phyloP scores from a whole-genome alignment of 345 rosid genomes.

The Litchi chinensis region DNA sequence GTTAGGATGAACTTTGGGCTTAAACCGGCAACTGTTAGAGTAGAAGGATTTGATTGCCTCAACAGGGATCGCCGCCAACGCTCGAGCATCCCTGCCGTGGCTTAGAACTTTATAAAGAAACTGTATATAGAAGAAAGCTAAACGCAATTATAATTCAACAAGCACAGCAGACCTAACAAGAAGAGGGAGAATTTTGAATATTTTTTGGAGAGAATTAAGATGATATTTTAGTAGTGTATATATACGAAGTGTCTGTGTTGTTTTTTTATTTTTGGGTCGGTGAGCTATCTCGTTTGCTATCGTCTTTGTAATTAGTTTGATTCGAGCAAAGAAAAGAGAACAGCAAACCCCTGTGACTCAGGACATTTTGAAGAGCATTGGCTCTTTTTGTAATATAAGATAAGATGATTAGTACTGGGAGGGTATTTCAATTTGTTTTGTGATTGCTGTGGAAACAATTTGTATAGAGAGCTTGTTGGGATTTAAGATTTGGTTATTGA shows the following conservation, averaged over 20 bases:
- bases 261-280: slow-evolving; percentile 19
- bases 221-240: slow-evolving; percentile 36
- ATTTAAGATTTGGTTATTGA: slow-evolving; percentile 33
- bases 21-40: slow-evolving; percentile 90
- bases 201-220: slow-evolving; percentile 33
- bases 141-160: slow-evolving; percentile 33
- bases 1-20: slow-evolving; percentile 74
- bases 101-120: slow-evolving; percentile 56
- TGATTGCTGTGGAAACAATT: slow-evolving; percentile 18
- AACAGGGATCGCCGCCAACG: slow-evolving; percentile 88
- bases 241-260: slow-evolving; percentile 13
- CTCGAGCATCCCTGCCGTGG: slow-evolving; percentile 98
- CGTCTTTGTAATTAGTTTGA: slow-evolving; percentile 48
- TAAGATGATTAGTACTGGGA: slow-evolving; percentile 8
- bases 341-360: slow-evolving; percentile 26
- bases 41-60: slow-evolving; percentile 99
- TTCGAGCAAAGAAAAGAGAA: slow-evolving; percentile 21
- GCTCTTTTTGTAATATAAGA: slow-evolving; percentile 45
- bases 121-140: slow-evolving; percentile 67
- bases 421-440: slow-evolving; percentile 22
- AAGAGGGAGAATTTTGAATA: slow-evolving; percentile 38
- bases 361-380: slow-evolving; percentile 27
- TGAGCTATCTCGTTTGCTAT: slow-evolving; percentile 31
- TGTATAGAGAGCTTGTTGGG: slow-evolving; percentile 43
- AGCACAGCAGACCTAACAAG: slow-evolving; percentile 38